A percentile compares a stretch with the other conserved stretches of the same genome.
phyloP scores from a whole-genome alignment of 1,139 yeast species.

The Blastobotrys arbuscula region DNA sequence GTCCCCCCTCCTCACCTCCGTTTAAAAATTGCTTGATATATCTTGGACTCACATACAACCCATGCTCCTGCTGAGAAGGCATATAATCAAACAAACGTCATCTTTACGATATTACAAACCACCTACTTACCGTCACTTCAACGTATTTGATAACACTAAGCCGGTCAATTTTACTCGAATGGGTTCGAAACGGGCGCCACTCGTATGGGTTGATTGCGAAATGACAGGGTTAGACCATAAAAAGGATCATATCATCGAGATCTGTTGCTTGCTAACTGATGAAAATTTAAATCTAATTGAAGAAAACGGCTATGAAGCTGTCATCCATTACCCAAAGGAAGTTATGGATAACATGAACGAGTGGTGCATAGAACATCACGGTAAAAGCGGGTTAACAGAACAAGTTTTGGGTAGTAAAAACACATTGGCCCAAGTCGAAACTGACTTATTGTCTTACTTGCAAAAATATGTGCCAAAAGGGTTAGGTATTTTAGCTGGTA shows the following conservation, averaged over 20 bases:
- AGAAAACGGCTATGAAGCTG: conserved; percentile 68
- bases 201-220: conserved; percentile 84
- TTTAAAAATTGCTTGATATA: too few relatives aligned
- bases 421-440: conserved; percentile 55
- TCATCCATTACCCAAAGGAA: conserved; percentile 63
- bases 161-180: too few relatives aligned
- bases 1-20: too few relatives aligned
- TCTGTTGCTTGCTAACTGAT: conserved; percentile 87
- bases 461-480: conserved; percentile 48
- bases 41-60: too few relatives aligned
- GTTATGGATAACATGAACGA: conserved; percentile 68
- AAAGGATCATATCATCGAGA: conserved; percentile 77
- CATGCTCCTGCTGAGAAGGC: too few relatives aligned
- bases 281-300: conserved; percentile 67
- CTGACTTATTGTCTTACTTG: conserved; percentile 58
- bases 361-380: conserved; percentile 84
- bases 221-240: conserved; percentile 89
- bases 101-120: too few relatives aligned
- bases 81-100: too few relatives aligned
- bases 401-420: conserved; percentile 55
- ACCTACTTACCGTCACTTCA: too few relatives aligned
- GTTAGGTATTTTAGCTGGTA: conserved; percentile 77
- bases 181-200: conserved; percentile 13
- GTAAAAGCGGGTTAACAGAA: conserved; percentile 67
- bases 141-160: too few relatives aligned